Base-by-base conservation (phyloP, 257 asterid genomes). In the Coffea canephora region DNA sequence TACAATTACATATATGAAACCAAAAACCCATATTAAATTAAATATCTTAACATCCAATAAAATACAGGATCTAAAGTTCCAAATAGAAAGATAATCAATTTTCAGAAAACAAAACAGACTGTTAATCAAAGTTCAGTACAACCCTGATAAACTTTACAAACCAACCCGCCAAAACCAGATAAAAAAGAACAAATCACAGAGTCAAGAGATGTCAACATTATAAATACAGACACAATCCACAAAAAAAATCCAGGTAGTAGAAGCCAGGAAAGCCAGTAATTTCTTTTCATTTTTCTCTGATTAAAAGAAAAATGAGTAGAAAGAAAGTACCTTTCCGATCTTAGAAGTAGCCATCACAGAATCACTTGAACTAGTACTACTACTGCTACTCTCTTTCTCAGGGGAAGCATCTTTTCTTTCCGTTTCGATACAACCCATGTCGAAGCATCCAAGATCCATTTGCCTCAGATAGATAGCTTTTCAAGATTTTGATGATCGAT, bases 391-490 rank as follows among this genome's bases (percentile, higher is more conserved):
- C 16, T 82, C 89, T 49, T 83, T 89, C 80, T 83, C 85, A 36
- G 77, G 76, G 79, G 82, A 81, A 75, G 72, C 55, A 34, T 75
- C 91, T 55, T 79, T 81, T 69, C 65, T 86, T 57, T 80, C 83
- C 79, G 89, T 90, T 82, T 90, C 97, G 39, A 90, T 75, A 78
- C 97, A 95, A 19, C 98, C 96, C 94, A 92, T 88, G 66, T 94
- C 97, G 36, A 91, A 85, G 79, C 97, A 91, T 54, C 98, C 98
- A 73, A 92, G 90, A 92, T 96, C 97, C 99, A 93, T 93, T 72
- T 65, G 45, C 31, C 59, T 67, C 43, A 19, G 65, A 31, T 18
- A 31, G 43, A 3, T 39, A 31, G 68, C 3, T 45, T 31, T 73
- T 65, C 19, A 27, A 57, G 39, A 19, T 46, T 55, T 75, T 55